phyloP scores from a whole-genome alignment of 1,139 yeast species.

The Taphrina populina region DNA sequence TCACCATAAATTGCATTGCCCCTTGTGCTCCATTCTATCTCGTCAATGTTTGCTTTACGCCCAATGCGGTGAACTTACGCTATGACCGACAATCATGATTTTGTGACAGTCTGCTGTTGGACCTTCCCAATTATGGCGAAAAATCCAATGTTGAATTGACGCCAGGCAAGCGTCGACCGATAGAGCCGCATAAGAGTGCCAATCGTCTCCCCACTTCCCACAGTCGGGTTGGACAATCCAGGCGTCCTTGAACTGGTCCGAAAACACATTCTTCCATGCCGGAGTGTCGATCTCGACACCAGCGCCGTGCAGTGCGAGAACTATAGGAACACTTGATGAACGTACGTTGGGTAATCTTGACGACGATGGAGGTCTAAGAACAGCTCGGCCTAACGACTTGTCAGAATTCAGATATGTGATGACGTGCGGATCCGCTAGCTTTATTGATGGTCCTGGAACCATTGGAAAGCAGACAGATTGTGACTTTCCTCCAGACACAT shows the following conservation, averaged over 20 bases:
- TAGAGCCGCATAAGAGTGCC: background rate
- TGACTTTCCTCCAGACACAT: background rate
- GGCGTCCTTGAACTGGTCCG: background rate
- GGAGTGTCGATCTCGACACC: background rate
- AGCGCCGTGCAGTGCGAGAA: conserved; percentile 19
- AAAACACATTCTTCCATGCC: conserved; percentile 4
- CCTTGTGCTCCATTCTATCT: conserved; percentile 23
- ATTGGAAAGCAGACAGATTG: background rate
- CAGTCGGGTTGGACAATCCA: conserved; percentile 22
- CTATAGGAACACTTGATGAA: background rate
- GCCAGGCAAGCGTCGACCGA: background rate
- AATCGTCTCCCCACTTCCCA: conserved; percentile 21
- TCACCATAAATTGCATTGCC: conserved; percentile 16
- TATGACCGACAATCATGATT: conserved; percentile 11
- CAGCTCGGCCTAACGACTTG: background rate
- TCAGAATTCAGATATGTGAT: conserved; percentile 1
- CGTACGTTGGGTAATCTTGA: too few relatives aligned
- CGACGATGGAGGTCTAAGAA: background rate
- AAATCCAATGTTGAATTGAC: background rate
- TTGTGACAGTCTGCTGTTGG: background rate
- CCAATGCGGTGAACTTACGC: background rate
- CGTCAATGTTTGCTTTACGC: background rate
- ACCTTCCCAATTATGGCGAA: background rate
- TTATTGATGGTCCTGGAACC: background rate
- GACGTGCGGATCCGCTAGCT: background rate